A percentile compares a stretch with the other conserved stretches of the same genome.
These are phyloP conservation scores for Solanum tacnaense DNA, from an alignment of 257 asterid genomes.

Conservation along the genomic window DNA sequence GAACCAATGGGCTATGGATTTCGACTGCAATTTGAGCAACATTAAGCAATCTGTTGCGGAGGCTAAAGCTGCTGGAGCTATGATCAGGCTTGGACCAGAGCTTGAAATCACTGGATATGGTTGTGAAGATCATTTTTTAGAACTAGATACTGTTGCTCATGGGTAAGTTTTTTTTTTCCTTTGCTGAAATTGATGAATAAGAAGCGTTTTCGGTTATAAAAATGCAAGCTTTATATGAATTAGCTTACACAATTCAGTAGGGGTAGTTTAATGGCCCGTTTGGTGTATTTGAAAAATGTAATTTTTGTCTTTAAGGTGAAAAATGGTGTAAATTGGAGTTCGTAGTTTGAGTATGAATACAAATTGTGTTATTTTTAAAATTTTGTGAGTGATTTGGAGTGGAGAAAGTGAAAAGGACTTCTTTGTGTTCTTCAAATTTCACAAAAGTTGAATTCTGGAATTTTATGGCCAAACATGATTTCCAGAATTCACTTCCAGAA, in stretches of 20 bases:
- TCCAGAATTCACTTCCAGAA: neutral
- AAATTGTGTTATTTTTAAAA: neutral
- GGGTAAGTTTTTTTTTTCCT: constrained; percentile 35
- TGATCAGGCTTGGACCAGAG: constrained; percentile 90
- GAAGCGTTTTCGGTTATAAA: neutral
- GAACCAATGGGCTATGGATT: constrained; percentile 99
- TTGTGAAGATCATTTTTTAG: constrained; percentile 91
- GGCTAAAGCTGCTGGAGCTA: constrained; percentile 88
- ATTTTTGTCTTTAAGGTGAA: neutral
- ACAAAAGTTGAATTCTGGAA: neutral
- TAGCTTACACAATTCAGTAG: neutral
- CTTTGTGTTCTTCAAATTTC: neutral
- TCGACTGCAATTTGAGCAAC: constrained; percentile 76
- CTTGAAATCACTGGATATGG: constrained; percentile 98
- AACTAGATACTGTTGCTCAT: constrained; percentile 81
- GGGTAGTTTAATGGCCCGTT: neutral
- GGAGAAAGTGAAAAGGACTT: neutral
- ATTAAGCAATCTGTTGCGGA: constrained; percentile 67
- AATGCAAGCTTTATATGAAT: neutral
- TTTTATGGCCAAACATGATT: neutral
- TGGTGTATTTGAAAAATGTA: neutral
- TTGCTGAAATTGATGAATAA: neutral
- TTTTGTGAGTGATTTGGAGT: neutral
- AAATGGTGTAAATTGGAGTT: neutral
- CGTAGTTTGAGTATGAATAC: neutral